phyloP scores from a whole-genome alignment of 164 flowering plant genomes.

The Platanus orientalis region DNA sequence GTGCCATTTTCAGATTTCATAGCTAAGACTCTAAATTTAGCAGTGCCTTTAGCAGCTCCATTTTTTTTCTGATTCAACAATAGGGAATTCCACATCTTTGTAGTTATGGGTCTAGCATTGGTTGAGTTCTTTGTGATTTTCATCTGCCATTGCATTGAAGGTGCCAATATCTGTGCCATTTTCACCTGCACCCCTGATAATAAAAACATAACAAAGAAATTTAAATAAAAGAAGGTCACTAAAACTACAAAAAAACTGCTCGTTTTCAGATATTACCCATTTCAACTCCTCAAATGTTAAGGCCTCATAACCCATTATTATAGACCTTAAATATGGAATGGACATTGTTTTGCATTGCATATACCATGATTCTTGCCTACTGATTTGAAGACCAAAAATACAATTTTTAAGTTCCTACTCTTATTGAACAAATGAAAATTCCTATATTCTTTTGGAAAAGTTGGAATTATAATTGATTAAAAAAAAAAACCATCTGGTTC shows the following conservation, averaged over 20 bases:
- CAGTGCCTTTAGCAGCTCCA: slow-evolving; percentile 33
- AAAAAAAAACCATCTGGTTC: no score
- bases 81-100: slow-evolving; percentile 65
- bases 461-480: no score
- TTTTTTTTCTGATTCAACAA: slow-evolving; percentile 50
- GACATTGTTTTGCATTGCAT: no score
- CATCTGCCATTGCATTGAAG: slow-evolving; percentile 74
- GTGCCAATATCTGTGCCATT: slow-evolving; percentile 94
- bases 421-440: no score
- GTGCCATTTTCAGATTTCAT: slow-evolving; percentile 53
- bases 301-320: no score
- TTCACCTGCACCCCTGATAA: slow-evolving; percentile 17
- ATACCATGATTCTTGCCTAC: no score
- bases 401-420: no score
- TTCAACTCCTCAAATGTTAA: no score
- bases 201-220: no score
- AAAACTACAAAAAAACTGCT: neutral
- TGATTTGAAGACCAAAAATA: no score
- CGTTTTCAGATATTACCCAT: neutral
- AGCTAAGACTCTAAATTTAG: slow-evolving; percentile 55
- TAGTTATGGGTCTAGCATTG: slow-evolving; percentile 37
- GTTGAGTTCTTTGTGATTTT: slow-evolving; percentile 37
- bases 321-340: no score
- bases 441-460: no score
- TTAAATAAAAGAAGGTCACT: neutral